phyloP scores from a whole-genome alignment of 2,329 filamentous ascomycete genomes.

The Xylariaceae sp. region DNA sequence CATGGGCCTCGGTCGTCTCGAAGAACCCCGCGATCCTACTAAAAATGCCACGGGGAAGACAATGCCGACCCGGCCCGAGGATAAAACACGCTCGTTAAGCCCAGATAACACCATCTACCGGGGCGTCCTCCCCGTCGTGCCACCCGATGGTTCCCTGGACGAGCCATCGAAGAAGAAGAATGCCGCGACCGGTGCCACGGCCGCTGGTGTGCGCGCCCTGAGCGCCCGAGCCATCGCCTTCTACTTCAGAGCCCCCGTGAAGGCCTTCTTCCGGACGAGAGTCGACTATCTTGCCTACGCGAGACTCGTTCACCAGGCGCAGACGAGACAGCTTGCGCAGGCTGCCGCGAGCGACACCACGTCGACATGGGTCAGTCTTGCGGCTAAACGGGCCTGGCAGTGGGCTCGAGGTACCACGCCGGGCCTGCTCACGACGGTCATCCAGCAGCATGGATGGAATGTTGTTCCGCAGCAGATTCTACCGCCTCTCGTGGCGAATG shows the following conservation, averaged over 20 bases:
- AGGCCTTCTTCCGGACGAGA: constrained; percentile 84
- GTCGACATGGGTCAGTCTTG: constrained; percentile 31
- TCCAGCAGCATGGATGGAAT: constrained; percentile 65
- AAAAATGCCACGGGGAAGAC: constrained; percentile 27
- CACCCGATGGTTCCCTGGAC: constrained; percentile 40
- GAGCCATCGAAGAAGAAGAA: constrained; percentile 47
- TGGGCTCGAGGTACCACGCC: constrained; percentile 62
- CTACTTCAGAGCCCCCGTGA: constrained; percentile 86
- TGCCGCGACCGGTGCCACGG: constrained; percentile 68
- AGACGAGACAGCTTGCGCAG: constrained; percentile 35
- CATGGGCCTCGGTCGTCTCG: background rate
- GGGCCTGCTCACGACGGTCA: constrained; percentile 61
- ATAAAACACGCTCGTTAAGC: constrained; percentile 19
- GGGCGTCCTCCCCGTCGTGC: constrained; percentile 43
- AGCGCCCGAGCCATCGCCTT: constrained; percentile 81
- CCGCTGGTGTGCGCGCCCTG: constrained; percentile 76
- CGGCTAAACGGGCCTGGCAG: constrained; percentile 40
- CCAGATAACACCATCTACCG: constrained; percentile 25
- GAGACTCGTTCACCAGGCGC: constrained; percentile 46
- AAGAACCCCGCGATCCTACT: constrained; percentile 15
- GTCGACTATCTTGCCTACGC: constrained; percentile 73
- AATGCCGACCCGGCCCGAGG: constrained; percentile 31
- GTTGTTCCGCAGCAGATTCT: constrained; percentile 73
- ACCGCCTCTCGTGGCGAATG: constrained; percentile 68
- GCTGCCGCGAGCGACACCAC: constrained; percentile 35